These are phyloP conservation scores for Codiaeum variegatum DNA, from an alignment of 441 rosid species.

Conservation along the genomic window DNA sequence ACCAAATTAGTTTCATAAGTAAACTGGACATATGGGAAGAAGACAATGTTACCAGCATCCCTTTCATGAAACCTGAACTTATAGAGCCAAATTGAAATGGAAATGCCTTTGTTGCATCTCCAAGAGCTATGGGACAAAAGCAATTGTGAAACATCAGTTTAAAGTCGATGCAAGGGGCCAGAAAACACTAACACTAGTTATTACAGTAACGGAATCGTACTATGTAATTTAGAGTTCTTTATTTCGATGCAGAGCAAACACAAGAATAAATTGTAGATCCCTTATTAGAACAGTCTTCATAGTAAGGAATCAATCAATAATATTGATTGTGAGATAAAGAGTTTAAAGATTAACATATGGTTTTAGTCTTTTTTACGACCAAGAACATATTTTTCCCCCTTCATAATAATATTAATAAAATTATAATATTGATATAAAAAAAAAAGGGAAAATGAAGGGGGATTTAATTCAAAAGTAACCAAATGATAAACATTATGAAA, in stretches of 20 bases:
- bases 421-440: too few species aligned
- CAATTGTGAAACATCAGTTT: neutral
- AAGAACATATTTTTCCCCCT: too few species aligned
- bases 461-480: too few species aligned
- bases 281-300: conserved; percentile 52
- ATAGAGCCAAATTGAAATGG: conserved; percentile 87
- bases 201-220: neutral
- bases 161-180: neutral
- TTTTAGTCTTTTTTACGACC: too few species aligned
- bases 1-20: too few species aligned
- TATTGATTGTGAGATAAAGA: conserved; percentile 72
- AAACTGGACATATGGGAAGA: conserved; percentile 10
- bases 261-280: conserved; percentile 48
- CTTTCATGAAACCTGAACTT: conserved; percentile 75
- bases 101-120: conserved; percentile 61
- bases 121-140: conserved; percentile 35
- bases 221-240: neutral
- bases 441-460: too few species aligned
- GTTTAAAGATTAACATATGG: too few species aligned
- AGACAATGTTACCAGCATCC: conserved; percentile 48
- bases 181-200: neutral
- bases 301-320: conserved; percentile 70
- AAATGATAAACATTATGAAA: neutral
- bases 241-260: neutral
- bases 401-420: too few species aligned